Conservation (phyloP, 1,284 basidiomycete genomes). For the Agaricales sp. region DNA sequence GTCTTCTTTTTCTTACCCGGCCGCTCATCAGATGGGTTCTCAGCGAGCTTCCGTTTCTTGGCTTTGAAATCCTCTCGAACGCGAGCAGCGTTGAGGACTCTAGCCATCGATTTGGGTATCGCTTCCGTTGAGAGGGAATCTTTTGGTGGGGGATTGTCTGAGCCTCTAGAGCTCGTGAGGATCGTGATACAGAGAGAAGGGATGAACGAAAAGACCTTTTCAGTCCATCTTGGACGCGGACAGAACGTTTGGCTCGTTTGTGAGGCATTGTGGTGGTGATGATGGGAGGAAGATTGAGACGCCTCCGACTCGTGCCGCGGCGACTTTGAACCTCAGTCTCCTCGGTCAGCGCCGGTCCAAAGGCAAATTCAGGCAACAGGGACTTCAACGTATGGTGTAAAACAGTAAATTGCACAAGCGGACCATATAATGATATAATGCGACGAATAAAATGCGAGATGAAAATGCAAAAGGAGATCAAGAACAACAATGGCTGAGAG, state of each 20-base stretch:
- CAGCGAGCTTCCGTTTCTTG: slow-evolving; percentile 36
- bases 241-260: slow-evolving; percentile 46
- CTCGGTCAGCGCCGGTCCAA: too few species aligned
- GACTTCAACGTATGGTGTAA: too few species aligned
- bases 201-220: slow-evolving; percentile 14
- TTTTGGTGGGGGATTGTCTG: slow-evolving; percentile 35
- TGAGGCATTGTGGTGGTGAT: slow-evolving; percentile 40
- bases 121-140: slow-evolving; percentile 36
- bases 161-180: slow-evolving; percentile 25
- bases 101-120: slow-evolving; percentile 55
- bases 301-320: too few species aligned
- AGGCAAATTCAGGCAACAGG: too few species aligned
- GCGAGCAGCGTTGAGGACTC: slow-evolving; percentile 51
- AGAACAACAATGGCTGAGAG: too few species aligned
- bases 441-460: slow-evolving; percentile 1
- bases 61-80: slow-evolving; percentile 43
- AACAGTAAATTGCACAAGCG: too few species aligned
- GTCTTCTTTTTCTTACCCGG: slow-evolving; percentile 17
- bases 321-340: too few species aligned
- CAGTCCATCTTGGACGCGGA: slow-evolving; percentile 27
- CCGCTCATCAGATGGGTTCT: slow-evolving; percentile 20
- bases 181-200: slow-evolving; percentile 4
- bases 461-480: too few species aligned
- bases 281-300: too few species aligned
- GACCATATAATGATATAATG: slow-evolving; percentile 1